Percentiles rank a stretch among this genome's conserved stretches.
These are phyloP conservation scores for Linnemannia elongata DNA, from an alignment of 192 early-diverging fungal genomes.

Conservation along the genomic window DNA sequence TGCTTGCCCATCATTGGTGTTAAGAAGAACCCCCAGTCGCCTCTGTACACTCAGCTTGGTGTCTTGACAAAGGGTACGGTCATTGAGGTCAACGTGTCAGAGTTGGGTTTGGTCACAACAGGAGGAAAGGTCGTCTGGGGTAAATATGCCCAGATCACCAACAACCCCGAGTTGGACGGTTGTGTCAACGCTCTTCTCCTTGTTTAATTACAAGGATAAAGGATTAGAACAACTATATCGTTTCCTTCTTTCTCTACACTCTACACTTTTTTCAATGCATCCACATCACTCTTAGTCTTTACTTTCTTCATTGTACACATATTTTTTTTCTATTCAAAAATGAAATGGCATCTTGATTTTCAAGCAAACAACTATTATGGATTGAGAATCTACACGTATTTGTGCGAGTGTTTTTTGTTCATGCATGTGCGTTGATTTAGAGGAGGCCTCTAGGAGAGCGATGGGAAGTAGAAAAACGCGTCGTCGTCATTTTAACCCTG, in stretches of 20 bases:
- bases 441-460: neutral
- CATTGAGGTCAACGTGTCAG: constrained; percentile 94
- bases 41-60: constrained; percentile 96
- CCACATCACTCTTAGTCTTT: neutral
- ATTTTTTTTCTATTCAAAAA: constrained; percentile 7
- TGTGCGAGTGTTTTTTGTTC: neutral
- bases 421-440: neutral
- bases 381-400: neutral
- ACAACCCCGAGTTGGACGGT: constrained; percentile 99
- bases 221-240: neutral
- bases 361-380: neutral
- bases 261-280: constrained; percentile 1
- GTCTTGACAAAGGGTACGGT: constrained; percentile 99
- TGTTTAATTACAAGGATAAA: constrained; percentile 68
- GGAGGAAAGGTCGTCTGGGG: constrained; percentile 99
- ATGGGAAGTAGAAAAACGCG: neutral
- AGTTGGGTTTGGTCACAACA: constrained; percentile 96
- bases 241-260: neutral
- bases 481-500: neutral
- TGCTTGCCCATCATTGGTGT: constrained; percentile 96
- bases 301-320: constrained; percentile 29
- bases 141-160: constrained; percentile 94
- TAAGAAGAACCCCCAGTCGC: constrained; percentile 98
- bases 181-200: constrained; percentile 94
- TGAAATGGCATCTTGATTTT: constrained; percentile 10